A percentile compares a stretch with the other conserved stretches of the same genome.
phyloP scores from a whole-genome alignment of 257 asterid genomes.

The Jasminum sambac region DNA sequence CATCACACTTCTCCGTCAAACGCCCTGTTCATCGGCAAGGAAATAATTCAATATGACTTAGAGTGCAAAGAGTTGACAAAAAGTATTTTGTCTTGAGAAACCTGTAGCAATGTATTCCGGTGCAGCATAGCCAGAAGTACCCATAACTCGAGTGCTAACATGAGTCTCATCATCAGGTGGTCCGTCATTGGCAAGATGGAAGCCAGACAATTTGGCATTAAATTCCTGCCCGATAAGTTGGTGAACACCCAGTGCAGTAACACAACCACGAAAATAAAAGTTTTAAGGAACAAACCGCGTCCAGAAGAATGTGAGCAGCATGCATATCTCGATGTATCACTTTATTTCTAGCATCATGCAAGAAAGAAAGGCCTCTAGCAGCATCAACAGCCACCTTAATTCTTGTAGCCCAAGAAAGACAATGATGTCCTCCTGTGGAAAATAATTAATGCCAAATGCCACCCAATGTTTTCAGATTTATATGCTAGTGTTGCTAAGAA shows the following conservation, averaged over 20 bases:
- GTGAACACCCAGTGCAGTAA: neutral
- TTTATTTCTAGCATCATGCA: slow-evolving; percentile 43
- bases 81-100: neutral
- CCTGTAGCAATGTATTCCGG: slow-evolving; percentile 34
- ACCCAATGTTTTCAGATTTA: neutral
- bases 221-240: slow-evolving; percentile 34
- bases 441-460: neutral
- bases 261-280: neutral
- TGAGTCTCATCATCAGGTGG: slow-evolving; percentile 47
- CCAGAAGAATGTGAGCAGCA: slow-evolving; percentile 48
- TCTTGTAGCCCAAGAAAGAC: slow-evolving; percentile 47
- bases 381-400: slow-evolving; percentile 53
- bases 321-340: slow-evolving; percentile 46
- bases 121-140: slow-evolving; percentile 33
- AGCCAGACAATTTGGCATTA: slow-evolving; percentile 46
- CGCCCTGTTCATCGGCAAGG: slow-evolving; percentile 32
- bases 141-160: slow-evolving; percentile 37
- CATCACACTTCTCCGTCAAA: slow-evolving; percentile 41
- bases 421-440: slow-evolving; percentile 41
- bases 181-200: slow-evolving; percentile 43
- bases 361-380: slow-evolving; percentile 50
- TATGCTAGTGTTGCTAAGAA: too few species aligned
- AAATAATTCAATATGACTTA: neutral
- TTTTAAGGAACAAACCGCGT: slow-evolving; percentile 29
- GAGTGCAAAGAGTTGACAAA: neutral